These are phyloP conservation scores for Cryptococcus depauperatus DNA, from an alignment of 1,284 basidiomycete species.

Conservation along the genomic window DNA sequence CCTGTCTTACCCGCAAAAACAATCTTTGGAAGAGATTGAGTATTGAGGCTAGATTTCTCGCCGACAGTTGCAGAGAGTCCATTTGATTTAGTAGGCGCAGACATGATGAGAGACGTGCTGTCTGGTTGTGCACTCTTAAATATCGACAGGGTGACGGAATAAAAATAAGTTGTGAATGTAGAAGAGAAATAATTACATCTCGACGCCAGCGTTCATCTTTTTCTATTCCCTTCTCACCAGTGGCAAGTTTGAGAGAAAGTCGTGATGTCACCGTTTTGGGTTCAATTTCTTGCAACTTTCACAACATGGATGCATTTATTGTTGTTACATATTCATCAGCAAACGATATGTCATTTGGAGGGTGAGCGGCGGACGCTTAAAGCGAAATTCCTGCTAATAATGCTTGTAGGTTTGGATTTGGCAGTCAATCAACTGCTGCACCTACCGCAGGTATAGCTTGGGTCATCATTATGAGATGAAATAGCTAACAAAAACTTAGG, in stretches of 20 bases:
- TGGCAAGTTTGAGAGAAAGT: too few species aligned
- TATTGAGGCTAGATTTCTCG: constrained; percentile 18
- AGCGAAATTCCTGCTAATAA: neutral
- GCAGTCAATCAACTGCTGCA: constrained; percentile 15
- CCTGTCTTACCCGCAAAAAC: constrained; percentile 50
- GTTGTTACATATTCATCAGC: too few species aligned
- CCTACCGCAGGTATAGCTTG: constrained; percentile 17
- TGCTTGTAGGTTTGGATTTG: constrained; percentile 20
- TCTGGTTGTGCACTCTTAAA: too few species aligned
- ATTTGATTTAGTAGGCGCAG: neutral
- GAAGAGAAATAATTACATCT: too few species aligned
- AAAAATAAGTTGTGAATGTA: neutral
- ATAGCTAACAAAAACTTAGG: constrained; percentile 7
- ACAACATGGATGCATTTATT: too few species aligned
- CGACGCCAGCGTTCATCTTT: too few species aligned
- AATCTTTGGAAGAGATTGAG: constrained; percentile 26
- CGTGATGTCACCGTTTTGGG: too few species aligned
- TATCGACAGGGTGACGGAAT: neutral
- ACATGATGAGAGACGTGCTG: neutral
- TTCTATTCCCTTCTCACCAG: too few species aligned
- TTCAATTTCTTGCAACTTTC: too few species aligned
- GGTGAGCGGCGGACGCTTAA: constrained; percentile 7
- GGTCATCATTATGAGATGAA: too few species aligned
- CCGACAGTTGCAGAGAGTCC: neutral
- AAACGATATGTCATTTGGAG: constrained; percentile 22